Conservation (phyloP, 768 basidiomycete genomes). For the Auriscalpium microsporum region DNA sequence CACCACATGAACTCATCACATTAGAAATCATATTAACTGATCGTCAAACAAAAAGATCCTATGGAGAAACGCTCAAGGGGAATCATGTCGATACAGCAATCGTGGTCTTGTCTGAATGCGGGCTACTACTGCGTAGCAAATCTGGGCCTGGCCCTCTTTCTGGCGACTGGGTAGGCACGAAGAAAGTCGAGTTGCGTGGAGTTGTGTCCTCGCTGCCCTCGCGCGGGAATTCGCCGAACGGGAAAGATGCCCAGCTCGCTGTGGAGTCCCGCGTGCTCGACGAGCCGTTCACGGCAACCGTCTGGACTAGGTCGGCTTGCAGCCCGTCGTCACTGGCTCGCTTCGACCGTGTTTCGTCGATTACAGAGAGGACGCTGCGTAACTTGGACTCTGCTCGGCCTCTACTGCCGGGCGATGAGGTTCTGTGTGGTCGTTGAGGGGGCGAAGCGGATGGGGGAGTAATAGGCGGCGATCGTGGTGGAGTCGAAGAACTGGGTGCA, state of each 20-base stretch:
- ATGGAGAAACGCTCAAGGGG: neutral
- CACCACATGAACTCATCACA: conserved; percentile 1
- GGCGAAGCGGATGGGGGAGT: conserved; percentile 45
- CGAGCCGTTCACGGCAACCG: neutral
- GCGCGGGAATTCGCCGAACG: conserved; percentile 33
- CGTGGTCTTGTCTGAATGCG: conserved; percentile 23
- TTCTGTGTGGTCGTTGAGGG: conserved; percentile 4
- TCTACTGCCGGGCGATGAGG: conserved; percentile 15
- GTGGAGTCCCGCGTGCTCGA: conserved; percentile 21
- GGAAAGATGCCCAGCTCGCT: conserved; percentile 31
- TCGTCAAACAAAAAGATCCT: neutral
- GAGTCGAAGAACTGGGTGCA: conserved; percentile 13
- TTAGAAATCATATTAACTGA: conserved; percentile 1
- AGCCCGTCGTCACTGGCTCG: neutral
- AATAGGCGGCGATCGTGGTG: conserved; percentile 12
- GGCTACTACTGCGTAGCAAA: conserved; percentile 21
- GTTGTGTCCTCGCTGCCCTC: conserved; percentile 33
- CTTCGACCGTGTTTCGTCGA: conserved; percentile 47
- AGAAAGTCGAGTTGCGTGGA: conserved; percentile 34
- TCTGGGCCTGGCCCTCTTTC: conserved; percentile 14
- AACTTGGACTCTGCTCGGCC: conserved; percentile 48
- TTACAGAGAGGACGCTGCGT: conserved; percentile 60
- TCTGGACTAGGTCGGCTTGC: neutral
- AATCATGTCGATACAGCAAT: conserved; percentile 18
- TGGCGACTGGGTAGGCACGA: conserved; percentile 15